Evolutionary conservation across 352 stramenopile species (phyloP).

Genomic region (Pythium biforme): DNA sequence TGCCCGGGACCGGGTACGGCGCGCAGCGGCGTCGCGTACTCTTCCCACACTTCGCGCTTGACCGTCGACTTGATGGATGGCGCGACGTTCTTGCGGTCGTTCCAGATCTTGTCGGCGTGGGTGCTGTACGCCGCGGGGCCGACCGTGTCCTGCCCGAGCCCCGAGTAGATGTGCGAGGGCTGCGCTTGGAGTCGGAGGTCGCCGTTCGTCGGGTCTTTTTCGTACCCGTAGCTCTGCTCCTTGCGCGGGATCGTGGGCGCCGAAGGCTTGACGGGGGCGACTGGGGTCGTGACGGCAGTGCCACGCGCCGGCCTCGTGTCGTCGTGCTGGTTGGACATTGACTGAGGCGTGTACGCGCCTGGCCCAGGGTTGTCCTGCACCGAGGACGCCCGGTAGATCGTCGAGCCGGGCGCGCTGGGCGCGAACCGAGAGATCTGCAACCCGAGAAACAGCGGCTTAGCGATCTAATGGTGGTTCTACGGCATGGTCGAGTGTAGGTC

Average conservation of each 20-base stretch:
- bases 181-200: conserved; percentile 46
- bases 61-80: conserved; percentile 65
- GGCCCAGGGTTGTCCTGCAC: conserved; percentile 77
- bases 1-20: conserved; percentile 62
- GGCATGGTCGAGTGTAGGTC: too few relatives aligned
- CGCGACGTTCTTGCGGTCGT: conserved; percentile 66
- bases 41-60: conserved; percentile 71
- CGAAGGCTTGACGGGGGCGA: conserved; percentile 41
- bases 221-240: conserved; percentile 76
- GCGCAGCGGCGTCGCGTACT: conserved; percentile 46
- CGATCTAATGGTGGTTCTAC: too few relatives aligned
- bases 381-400: conserved; percentile 59
- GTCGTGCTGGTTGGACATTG: conserved; percentile 12
- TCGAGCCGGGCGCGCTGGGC: conserved; percentile 66
- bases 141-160: conserved; percentile 68
- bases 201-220: conserved; percentile 37
- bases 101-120: conserved; percentile 47
- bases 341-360: conserved; percentile 12
- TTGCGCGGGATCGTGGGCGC: conserved; percentile 69
- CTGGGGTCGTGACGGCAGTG: background rate
- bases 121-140: conserved; percentile 64
- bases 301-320: background rate
- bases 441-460: background rate
- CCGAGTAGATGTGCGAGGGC: conserved; percentile 55
- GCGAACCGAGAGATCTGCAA: conserved; percentile 68